These are phyloP conservation scores for Vairimorpha ceranae DNA, from an alignment of 371 early-diverging fungal genomes.

Conservation along the genomic window DNA sequence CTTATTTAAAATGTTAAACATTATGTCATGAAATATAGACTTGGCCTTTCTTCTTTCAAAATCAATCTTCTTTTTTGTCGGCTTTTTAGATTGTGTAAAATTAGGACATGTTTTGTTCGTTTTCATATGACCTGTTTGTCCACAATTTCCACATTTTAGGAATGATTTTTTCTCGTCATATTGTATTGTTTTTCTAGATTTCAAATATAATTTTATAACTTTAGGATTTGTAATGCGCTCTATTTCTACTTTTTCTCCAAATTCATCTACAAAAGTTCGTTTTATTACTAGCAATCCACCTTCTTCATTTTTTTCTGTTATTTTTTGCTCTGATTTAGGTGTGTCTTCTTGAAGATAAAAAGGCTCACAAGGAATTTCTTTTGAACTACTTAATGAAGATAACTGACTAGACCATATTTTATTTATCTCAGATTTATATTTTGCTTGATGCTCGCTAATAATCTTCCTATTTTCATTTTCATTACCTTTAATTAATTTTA, in stretches of 20 bases:
- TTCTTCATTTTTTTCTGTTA: conserved; percentile 1
- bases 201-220: conserved; percentile 62
- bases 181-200: conserved; percentile 55
- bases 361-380: conserved; percentile 12
- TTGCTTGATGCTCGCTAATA: conserved; percentile 81
- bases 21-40: conserved; percentile 41
- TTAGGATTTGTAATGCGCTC: conserved; percentile 55
- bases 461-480: conserved; percentile 69
- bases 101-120: conserved; percentile 64
- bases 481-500: conserved; percentile 80
- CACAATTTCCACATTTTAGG: conserved; percentile 63
- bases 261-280: conserved; percentile 48
- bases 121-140: conserved; percentile 63
- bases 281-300: conserved; percentile 51
- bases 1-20: conserved; percentile 44
- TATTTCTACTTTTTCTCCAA: conserved; percentile 30
- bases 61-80: conserved; percentile 49
- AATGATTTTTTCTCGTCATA: conserved; percentile 56
- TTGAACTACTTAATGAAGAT: conserved; percentile 63
- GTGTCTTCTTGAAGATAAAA: background rate
- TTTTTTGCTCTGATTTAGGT: background rate
- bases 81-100: conserved; percentile 41
- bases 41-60: conserved; percentile 50
- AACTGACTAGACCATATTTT: conserved; percentile 85
- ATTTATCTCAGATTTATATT: conserved; percentile 74